Percentiles rank a stretch among this genome's conserved stretches.
These are phyloP conservation scores for Pluteus cervinus DNA, from an alignment of 768 basidiomycete species.

Conservation along the genomic window DNA sequence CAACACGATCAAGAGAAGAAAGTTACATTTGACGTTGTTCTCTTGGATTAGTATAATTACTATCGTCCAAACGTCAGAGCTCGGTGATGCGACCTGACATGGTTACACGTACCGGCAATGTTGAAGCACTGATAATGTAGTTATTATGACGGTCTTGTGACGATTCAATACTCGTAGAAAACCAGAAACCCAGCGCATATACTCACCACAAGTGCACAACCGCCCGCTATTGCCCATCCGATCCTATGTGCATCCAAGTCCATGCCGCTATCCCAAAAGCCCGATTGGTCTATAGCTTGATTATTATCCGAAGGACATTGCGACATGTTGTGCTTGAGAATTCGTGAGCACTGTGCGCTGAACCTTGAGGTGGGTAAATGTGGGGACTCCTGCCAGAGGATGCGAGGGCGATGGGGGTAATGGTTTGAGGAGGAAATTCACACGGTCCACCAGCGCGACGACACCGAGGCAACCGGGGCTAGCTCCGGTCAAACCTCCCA, in stretches of 20 bases:
- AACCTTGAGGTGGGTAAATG: no score
- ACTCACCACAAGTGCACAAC: constrained; percentile 47
- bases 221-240: constrained; percentile 71
- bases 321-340: no score
- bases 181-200: background rate
- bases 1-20: constrained; percentile 4
- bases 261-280: constrained; percentile 52
- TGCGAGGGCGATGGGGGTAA: no score
- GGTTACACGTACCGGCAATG: constrained; percentile 61
- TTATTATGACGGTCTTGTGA: constrained; percentile 54
- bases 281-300: constrained; percentile 45
- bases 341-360: no score
- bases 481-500: no score
- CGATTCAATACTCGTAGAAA: background rate
- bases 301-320: constrained; percentile 53
- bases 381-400: no score
- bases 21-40: constrained; percentile 81
- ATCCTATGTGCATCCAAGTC: constrained; percentile 62
- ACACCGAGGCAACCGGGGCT: no score
- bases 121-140: constrained; percentile 44
- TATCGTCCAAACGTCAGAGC: constrained; percentile 21
- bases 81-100: no score
- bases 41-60: constrained; percentile 62
- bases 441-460: no score
- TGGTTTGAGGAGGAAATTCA: no score